Percentiles rank a stretch among this genome's conserved stretches.
Conservation (phyloP, 352 stramenopile species). For the Phytopythium helicoides region DNA sequence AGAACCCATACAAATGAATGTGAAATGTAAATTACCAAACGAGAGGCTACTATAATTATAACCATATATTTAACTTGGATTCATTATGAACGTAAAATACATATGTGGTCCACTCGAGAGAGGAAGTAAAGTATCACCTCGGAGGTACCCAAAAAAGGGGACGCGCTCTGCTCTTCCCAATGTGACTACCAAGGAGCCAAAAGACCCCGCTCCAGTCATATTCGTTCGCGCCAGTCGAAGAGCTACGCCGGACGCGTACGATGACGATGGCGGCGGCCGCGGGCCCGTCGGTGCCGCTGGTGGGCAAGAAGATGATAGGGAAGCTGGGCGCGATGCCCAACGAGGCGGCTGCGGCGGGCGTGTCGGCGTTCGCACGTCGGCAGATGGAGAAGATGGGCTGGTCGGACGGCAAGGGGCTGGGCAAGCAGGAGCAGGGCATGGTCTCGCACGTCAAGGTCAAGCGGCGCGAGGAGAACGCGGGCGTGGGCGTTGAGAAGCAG, state of each 20-base stretch:
- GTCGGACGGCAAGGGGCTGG: slow-evolving; percentile 94
- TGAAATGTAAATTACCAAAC: too few species aligned
- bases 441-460: slow-evolving; percentile 93
- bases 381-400: slow-evolving; percentile 97
- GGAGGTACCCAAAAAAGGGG: too few species aligned
- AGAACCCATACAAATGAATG: too few species aligned
- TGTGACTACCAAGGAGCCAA: too few species aligned
- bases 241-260: not conserved
- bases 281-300: slow-evolving; percentile 36
- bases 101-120: too few species aligned
- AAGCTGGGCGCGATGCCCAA: slow-evolving; percentile 82
- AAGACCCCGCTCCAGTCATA: too few species aligned
- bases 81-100: too few species aligned
- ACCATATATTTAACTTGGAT: too few species aligned
- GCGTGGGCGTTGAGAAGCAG: slow-evolving; percentile 84
- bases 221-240: too few species aligned
- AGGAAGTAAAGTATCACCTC: too few species aligned
- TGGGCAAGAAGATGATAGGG: slow-evolving; percentile 83
- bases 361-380: slow-evolving; percentile 78
- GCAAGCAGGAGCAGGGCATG: slow-evolving; percentile 94
- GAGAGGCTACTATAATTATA: too few species aligned
- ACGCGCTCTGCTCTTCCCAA: too few species aligned
- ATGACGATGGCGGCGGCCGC: slow-evolving; percentile 4
- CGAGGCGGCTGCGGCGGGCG: slow-evolving; percentile 54
- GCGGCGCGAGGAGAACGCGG: slow-evolving; percentile 92